Conservation (phyloP, 805 yeast species). For the Hanseniaspora jakobsenii region DNA sequence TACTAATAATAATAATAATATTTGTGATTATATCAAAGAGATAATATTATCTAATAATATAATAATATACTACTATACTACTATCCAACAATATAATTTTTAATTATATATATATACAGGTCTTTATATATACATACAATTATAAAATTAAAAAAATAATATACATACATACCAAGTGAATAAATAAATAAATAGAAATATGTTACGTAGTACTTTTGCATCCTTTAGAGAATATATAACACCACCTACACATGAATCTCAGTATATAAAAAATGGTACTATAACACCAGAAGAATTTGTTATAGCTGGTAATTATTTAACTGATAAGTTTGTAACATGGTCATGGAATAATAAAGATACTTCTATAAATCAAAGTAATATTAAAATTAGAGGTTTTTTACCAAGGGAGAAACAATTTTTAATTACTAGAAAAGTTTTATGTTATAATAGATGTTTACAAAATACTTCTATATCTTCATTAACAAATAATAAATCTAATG, state of each 20-base stretch:
- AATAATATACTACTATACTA: no score
- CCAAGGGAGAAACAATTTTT: conserved; percentile 80
- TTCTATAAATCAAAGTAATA: conserved; percentile 33
- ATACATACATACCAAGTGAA: not conserved
- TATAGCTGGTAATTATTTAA: conserved; percentile 84
- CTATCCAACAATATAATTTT: no score
- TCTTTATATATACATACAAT: no score
- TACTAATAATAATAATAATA: no score
- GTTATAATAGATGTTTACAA: conserved; percentile 40
- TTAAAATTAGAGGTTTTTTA: conserved; percentile 41
- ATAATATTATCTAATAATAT: no score
- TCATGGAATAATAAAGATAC: conserved; percentile 63
- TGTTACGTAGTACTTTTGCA: conserved; percentile 65
- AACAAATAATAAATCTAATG: conserved; percentile 25
- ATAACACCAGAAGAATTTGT: conserved; percentile 94
- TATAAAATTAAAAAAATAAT: not conserved
- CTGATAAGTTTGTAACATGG: conserved; percentile 93
- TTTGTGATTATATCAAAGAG: no score
- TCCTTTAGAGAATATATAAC: conserved; percentile 86
- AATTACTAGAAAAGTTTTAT: conserved; percentile 83
- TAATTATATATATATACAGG: no score
- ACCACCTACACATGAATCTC: conserved; percentile 78
- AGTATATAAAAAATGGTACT: conserved; percentile 77
- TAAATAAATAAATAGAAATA: conserved; percentile 17
- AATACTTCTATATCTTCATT: no score